Evolutionary conservation across 1,284 basidiomycete species (phyloP), one percentile per base, ranked within the genome.

Genomic region (Trichosporon faecale): DNA sequence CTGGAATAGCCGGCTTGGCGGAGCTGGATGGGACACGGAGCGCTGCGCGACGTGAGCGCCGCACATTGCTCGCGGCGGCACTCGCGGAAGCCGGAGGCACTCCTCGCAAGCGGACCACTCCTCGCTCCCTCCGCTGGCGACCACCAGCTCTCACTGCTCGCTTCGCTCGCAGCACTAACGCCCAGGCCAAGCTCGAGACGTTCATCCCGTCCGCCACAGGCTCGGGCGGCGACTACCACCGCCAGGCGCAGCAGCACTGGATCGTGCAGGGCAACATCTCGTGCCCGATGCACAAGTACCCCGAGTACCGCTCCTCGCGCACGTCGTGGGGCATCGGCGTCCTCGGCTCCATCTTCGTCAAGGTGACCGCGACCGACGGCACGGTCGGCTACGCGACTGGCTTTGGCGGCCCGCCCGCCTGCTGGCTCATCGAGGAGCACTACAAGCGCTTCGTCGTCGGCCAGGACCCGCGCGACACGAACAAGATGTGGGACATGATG

Each of bases 371-470:
- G 0, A 82, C 83, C 11, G 86, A 87, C 73, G 87, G 87, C 18
- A 84, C 84, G 0, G 78, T 84, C 55, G 85, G 87, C 21, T 85
- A 87, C 68, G 85, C 86, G 1, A 86, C 86, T n/a, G 84, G 84
- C 21, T 86, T 87, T 71, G 87, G 86, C 35, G 86, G 87, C 1
- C 86, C 86, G 1, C 86, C 87, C 2, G 86, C 86, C 0, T 87
- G 86, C 77, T 88, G 86, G 86, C 81, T 88, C 64, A 86, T 88
- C 72, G 84, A 86, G 71, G 82, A 87, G 75, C 86, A 88, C 76
- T 85, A 86, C 69, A 83, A 85, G 77, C 82, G 86, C 44, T 87
- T 88, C 78, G 80, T 88, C 46, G 69, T 87, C 21, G 86, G 85
- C n/a, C 81, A 84, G 65, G 86, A 87, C 73, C 86, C 86, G 5